Evolutionary conservation across 2,329 filamentous ascomycete species (phyloP), one percentile per base, ranked within the genome.

Genomic region (Scytalidium lignicola): DNA sequence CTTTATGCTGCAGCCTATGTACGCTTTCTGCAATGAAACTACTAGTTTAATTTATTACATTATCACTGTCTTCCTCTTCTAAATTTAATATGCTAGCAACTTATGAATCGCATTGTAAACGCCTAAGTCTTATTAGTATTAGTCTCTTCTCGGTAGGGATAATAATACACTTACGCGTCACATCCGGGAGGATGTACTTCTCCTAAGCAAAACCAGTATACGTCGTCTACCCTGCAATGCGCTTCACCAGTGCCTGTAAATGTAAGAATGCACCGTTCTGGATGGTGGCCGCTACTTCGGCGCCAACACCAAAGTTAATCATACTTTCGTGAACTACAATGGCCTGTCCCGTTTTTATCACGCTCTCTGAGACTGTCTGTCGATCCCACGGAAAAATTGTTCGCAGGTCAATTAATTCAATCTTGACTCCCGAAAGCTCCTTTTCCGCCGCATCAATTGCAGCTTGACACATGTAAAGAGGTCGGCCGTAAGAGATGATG

Each of bases 331-430:
- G 91, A 6, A 96, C 91, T 1, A 96, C 85, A 48, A 96, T 79
- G 37, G 87, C 90, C 51, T 89, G 73, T 0, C 91, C 91, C 0
- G 91, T 96, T 74, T 93, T 95, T 59, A 79, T 81, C 13, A 95
- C 91, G 56, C 90, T 96, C 46, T 85, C 73, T 51, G 95, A 74
- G 1, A 96, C 79, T 0, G 86, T 87, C 63, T 85, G 76, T 61
- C 88, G 82, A 65, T 96, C 91, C 91, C 91, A 96, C 0, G 91
- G 91, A 62, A 95, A 96, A 46, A 96, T 76, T 0, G 91, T 95
- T 49, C 90, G 78, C 49, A 96, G 70, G 64, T 96, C 91, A 52
- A 96, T 90, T 50, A 96, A 73, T 73, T 96, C 91, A n/a, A 90
- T 79, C 3, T 79, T 86, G 48, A 91, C 78, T 7, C n/a, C n/a